These are phyloP conservation scores for Argentina anserina DNA, from an alignment of 306 rosid genomes.

Conservation along the genomic window DNA sequence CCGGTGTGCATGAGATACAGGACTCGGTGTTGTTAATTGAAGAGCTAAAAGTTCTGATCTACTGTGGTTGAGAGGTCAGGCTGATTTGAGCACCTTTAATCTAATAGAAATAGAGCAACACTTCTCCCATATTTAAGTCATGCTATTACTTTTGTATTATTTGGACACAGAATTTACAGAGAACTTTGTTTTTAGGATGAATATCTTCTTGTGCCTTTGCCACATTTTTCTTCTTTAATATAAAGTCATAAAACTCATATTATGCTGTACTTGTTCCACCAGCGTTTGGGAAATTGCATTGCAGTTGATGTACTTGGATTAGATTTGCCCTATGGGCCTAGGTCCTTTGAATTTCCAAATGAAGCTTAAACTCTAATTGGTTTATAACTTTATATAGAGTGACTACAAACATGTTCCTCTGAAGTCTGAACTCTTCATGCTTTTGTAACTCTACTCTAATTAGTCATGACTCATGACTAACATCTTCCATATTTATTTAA, in stretches of 20 bases:
- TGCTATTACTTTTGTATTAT: neutral
- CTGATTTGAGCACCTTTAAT: neutral
- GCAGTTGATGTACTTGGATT: neutral
- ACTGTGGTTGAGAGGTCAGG: slow-evolving; percentile 1
- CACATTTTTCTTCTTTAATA: neutral
- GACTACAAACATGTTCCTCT: neutral
- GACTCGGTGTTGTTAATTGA: neutral
- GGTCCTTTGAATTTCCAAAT: neutral
- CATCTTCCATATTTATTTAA: neutral
- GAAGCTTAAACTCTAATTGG: neutral
- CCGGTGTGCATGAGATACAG: neutral
- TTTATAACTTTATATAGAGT: neutral
- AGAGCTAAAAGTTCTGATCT: neutral
- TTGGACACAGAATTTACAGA: neutral
- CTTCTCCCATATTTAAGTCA: neutral
- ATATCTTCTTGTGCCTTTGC: neutral
- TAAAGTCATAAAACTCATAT: neutral
- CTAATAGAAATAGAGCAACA: neutral
- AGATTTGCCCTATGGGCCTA: neutral
- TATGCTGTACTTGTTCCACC: neutral
- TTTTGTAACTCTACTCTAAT: neutral
- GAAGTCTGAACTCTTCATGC: neutral
- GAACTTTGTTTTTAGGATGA: neutral
- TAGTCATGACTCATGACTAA: neutral
- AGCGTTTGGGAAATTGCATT: neutral